These are phyloP conservation scores for Termitomyces sp. DNA, from an alignment of 768 basidiomycete genomes.

Conservation along the genomic window DNA sequence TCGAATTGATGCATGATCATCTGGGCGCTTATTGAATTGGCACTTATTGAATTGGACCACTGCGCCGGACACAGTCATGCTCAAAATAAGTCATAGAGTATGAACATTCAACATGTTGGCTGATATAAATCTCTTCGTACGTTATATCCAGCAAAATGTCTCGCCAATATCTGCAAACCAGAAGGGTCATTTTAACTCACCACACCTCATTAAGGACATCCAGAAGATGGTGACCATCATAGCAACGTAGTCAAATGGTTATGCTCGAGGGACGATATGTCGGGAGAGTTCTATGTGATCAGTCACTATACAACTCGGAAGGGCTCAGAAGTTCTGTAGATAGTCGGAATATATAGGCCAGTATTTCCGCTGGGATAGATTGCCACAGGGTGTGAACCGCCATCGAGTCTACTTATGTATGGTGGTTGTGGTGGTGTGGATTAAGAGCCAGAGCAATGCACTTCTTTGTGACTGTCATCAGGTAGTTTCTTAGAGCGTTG, in stretches of 20 bases:
- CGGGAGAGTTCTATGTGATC: not conserved
- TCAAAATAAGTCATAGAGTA: too few relatives aligned
- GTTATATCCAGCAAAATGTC: not conserved
- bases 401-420: not conserved
- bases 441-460: slow-evolving; percentile 38
- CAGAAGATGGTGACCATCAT: not conserved
- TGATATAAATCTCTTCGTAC: slow-evolving; percentile 15
- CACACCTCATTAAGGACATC: slow-evolving; percentile 1
- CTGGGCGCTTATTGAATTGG: too few relatives aligned
- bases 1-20: too few relatives aligned
- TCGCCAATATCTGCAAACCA: slow-evolving; percentile 16
- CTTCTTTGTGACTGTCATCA: slow-evolving; percentile 98
- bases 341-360: slow-evolving; percentile 6
- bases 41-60: too few relatives aligned
- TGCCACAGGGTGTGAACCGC: not conserved
- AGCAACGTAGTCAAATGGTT: not conserved
- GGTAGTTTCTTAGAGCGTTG: slow-evolving; percentile 75
- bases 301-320: not conserved
- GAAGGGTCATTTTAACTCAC: slow-evolving; percentile 7
- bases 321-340: slow-evolving; percentile 9
- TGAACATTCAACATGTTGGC: slow-evolving; percentile 1
- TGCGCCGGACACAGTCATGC: too few relatives aligned
- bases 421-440: too few relatives aligned
- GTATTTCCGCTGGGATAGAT: slow-evolving; percentile 12
- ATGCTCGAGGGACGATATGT: slow-evolving; percentile 4